Percentiles rank a stretch among this genome's conserved stretches.
Conservation (phyloP, 208 protist species). For the Crithidia fasciculata region DNA sequence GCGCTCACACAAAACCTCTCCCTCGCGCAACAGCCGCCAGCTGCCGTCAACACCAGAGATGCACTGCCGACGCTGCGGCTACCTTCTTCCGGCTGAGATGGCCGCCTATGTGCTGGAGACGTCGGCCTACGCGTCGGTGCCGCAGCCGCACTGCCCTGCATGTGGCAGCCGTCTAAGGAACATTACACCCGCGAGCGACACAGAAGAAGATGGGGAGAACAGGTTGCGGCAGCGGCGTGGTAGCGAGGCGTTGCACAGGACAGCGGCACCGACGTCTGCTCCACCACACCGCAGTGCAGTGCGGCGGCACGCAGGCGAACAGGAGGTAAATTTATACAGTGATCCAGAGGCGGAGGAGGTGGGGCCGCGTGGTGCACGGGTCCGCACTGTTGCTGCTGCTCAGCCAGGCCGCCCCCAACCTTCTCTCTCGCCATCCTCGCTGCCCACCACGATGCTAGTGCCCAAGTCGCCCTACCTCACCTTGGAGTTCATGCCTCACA, state of each 20-base stretch:
- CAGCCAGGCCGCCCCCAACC: too few species aligned
- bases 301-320: background rate
- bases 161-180: background rate
- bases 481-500: constrained; percentile 16
- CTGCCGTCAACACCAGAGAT: background rate
- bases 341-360: background rate
- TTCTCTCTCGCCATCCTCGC: too few species aligned
- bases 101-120: constrained; percentile 18
- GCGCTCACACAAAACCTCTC: background rate
- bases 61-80: constrained; percentile 19
- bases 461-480: constrained; percentile 32
- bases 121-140: constrained; percentile 14
- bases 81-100: constrained; percentile 23
- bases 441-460: constrained; percentile 9
- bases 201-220: background rate
- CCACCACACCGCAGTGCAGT: background rate
- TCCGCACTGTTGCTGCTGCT: too few species aligned
- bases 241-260: background rate
- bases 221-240: background rate
- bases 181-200: too few species aligned
- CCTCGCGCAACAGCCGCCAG: background rate
- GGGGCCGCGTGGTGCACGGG: too few species aligned
- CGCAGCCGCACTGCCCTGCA: constrained; percentile 21
- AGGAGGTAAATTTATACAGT: constrained; percentile 21
- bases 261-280: background rate